Percentiles rank a stretch among this genome's conserved stretches.
phyloP scores from a whole-genome alignment of 2,329 filamentous ascomycete genomes.

The Xylariales sp. region DNA sequence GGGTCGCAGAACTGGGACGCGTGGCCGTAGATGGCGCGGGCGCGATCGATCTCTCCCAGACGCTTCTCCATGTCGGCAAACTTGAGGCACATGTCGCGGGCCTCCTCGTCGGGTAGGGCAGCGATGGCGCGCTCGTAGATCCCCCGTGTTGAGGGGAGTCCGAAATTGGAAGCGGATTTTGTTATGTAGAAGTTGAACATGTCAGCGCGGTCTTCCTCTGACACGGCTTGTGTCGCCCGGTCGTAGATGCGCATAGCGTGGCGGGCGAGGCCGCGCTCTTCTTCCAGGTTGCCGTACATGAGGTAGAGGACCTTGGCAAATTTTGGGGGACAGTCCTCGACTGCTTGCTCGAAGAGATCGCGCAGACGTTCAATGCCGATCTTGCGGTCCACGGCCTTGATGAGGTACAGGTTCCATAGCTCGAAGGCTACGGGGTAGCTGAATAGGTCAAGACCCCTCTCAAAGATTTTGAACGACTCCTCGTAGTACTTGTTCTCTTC shows the following conservation, averaged over 20 bases:
- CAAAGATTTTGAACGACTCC: conserved; percentile 96
- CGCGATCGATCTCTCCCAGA: conserved; percentile 89
- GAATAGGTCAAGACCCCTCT: conserved; percentile 95
- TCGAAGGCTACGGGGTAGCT: conserved; percentile 97
- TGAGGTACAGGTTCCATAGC: conserved; percentile 96
- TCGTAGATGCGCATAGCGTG: conserved; percentile 99
- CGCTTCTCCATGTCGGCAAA: conserved; percentile 96
- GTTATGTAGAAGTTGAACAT: conserved; percentile 99
- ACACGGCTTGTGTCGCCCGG: conserved; percentile 87
- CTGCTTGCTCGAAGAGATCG: conserved; percentile 94
- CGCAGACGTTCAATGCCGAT: conserved; percentile 91
- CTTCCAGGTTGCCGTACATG: conserved; percentile 97
- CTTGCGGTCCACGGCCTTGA: conserved; percentile 93
- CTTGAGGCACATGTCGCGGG: conserved; percentile 96
- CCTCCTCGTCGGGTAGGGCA: conserved; percentile 87
- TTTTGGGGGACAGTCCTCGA: conserved; percentile 89
- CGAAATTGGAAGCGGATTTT: conserved; percentile 97
- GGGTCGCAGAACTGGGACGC: conserved; percentile 97
- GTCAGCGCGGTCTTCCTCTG: conserved; percentile 88
- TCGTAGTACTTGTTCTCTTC: conserved; percentile 95
- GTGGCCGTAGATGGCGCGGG: conserved; percentile 92
- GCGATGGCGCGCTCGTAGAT: conserved; percentile 97
- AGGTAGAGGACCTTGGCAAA: conserved; percentile 95
- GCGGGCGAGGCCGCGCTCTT: conserved; percentile 87
- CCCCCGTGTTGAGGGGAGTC: conserved; percentile 84